A percentile compares a stretch with the other conserved stretches of the same genome.
phyloP scores from a whole-genome alignment of 208 protist species.

The Angomonas desouzai region DNA sequence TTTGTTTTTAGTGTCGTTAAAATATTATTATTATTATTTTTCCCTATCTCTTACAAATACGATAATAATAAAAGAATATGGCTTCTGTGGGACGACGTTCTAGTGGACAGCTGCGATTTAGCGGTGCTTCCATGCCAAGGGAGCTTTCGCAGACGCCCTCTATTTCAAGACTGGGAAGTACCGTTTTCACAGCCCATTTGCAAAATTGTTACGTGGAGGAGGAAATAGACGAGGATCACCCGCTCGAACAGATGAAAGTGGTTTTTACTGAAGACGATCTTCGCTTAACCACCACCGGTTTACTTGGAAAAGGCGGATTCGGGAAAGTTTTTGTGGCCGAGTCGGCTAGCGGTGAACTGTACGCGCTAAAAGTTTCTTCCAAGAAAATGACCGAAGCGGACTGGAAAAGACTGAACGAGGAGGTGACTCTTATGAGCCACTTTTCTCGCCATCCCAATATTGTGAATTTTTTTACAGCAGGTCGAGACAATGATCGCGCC shows the following conservation, averaged over 20 bases:
- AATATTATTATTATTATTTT: constrained; percentile 8
- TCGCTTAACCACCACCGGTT: constrained; percentile 49
- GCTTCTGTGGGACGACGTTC: constrained; percentile 11
- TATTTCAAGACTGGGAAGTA: constrained; percentile 58
- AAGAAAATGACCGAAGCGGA: constrained; percentile 79
- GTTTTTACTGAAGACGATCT: constrained; percentile 71
- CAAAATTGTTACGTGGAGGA: constrained; percentile 57
- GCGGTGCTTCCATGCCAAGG: constrained; percentile 51
- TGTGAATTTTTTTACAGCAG: constrained; percentile 75
- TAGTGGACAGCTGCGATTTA: constrained; percentile 19
- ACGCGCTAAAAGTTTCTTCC: constrained; percentile 82
- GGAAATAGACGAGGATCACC: constrained; percentile 45
- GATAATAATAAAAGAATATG: not conserved
- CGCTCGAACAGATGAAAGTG: constrained; percentile 64
- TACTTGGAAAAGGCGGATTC: constrained; percentile 84
- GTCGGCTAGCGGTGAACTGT: constrained; percentile 68
- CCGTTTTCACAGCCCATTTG: constrained; percentile 61
- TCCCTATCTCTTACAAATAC: constrained; percentile 9
- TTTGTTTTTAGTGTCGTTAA: constrained; percentile 6
- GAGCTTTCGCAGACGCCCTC: constrained; percentile 70
- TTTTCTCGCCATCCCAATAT: constrained; percentile 87
- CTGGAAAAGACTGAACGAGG: constrained; percentile 77
- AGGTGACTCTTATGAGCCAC: constrained; percentile 83
- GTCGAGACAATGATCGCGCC: constrained; percentile 58
- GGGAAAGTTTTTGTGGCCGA: constrained; percentile 75